Evolutionary conservation across 2,329 filamentous ascomycete genomes (phyloP).

Genomic region (Zalaria obscura): DNA sequence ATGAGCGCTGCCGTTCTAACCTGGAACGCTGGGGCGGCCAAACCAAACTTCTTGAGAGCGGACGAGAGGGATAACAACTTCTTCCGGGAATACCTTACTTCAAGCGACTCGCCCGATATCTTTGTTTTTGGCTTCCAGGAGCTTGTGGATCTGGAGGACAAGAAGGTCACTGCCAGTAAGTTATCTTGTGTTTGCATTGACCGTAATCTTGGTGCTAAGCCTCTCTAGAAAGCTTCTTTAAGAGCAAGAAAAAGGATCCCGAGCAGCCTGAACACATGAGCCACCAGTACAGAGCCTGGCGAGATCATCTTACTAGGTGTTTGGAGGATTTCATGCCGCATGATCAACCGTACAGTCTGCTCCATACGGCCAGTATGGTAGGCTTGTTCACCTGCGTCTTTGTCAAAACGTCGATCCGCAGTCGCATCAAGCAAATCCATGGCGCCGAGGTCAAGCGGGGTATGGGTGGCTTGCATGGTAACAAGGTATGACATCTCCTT

Average conservation of each 20-base stretch:
- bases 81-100: constrained; percentile 63
- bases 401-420: constrained; percentile 65
- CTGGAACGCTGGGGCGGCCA: constrained; percentile 95
- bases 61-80: constrained; percentile 59
- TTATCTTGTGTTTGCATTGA: constrained; percentile 9
- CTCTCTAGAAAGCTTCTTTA: constrained; percentile 61
- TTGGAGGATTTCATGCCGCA: constrained; percentile 72
- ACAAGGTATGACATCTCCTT: constrained; percentile 48
- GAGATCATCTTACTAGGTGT: constrained; percentile 70
- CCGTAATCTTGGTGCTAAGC: neutral
- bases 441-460: constrained; percentile 84
- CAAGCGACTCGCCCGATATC: constrained; percentile 72
- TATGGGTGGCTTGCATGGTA: constrained; percentile 88
- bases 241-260: constrained; percentile 68
- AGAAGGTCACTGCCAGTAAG: constrained; percentile 84
- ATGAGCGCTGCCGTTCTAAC: constrained; percentile 71
- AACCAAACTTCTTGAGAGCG: constrained; percentile 67
- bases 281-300: constrained; percentile 93
- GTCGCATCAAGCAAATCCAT: constrained; percentile 62
- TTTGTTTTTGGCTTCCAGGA: constrained; percentile 96
- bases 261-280: constrained; percentile 83
- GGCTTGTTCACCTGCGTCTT: constrained; percentile 95
- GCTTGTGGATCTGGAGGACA: constrained; percentile 94
- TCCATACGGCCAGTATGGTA: constrained; percentile 82
- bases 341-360: constrained; percentile 64